These are phyloP conservation scores for Ophiobolus disseminans DNA, from an alignment of 2,329 filamentous ascomycete species.

Conservation along the genomic window DNA sequence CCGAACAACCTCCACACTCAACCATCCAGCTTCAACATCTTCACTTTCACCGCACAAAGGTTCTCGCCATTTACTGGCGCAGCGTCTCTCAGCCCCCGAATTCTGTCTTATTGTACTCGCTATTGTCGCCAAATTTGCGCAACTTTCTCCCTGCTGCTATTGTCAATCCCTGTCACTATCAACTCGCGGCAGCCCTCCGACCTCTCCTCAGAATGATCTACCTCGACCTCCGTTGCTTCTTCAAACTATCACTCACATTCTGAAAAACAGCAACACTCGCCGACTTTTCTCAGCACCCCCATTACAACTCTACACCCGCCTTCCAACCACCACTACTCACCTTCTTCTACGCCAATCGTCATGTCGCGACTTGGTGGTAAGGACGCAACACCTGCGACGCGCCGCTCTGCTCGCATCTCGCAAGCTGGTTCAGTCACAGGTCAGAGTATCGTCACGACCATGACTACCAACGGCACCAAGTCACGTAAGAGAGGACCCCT, in stretches of 20 bases:
- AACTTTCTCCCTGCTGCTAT: neutral
- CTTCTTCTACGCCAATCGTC: neutral
- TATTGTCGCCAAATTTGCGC: conserved; percentile 9
- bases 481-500: conserved; percentile 34
- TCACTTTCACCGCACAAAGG: neutral
- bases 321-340: too few relatives aligned
- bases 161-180: conserved; percentile 2
- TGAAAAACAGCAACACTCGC: neutral
- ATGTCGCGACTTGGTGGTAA: conserved; percentile 34
- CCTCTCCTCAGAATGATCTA: neutral
- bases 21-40: neutral
- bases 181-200: neutral
- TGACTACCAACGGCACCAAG: conserved; percentile 22
- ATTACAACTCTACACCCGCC: too few relatives aligned
- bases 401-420: conserved; percentile 39
- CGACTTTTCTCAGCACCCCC: neutral
- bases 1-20: neutral
- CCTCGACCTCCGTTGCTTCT: neutral
- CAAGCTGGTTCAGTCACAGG: conserved; percentile 37
- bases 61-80: neutral
- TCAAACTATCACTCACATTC: neutral
- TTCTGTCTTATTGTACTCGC: conserved; percentile 6
- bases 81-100: neutral
- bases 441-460: conserved; percentile 28
- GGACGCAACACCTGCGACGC: conserved; percentile 38